Conservation (phyloP, 768 basidiomycete genomes). For the Thelephora ganbajun region DNA sequence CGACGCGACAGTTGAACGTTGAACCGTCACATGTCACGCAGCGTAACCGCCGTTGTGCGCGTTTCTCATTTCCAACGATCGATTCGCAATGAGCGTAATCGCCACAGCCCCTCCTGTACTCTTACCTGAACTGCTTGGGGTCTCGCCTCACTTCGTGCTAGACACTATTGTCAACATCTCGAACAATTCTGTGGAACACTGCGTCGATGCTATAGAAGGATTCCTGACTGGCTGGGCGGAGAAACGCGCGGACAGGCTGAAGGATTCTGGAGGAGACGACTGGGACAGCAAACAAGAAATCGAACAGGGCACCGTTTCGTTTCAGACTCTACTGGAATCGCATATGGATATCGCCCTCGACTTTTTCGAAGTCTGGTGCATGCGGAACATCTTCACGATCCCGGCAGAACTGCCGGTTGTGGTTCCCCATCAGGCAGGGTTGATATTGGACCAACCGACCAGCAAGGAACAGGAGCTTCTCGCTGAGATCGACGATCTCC, state of each 20-base stretch:
- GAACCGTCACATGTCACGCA: too few species aligned
- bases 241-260: slow-evolving; percentile 34
- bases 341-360: slow-evolving; percentile 88
- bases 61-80: too few species aligned
- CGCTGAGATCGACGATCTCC: slow-evolving; percentile 53
- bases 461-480: slow-evolving; percentile 47
- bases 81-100: slow-evolving; percentile 11
- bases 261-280: slow-evolving; percentile 21
- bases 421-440: slow-evolving; percentile 59
- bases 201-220: slow-evolving; percentile 68
- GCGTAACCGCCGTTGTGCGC: too few species aligned
- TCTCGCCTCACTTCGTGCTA: slow-evolving; percentile 71
- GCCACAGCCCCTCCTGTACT: slow-evolving; percentile 30
- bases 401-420: slow-evolving; percentile 56
- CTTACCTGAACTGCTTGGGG: slow-evolving; percentile 64
- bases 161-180: slow-evolving; percentile 81
- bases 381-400: slow-evolving; percentile 78
- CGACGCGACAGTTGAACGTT: too few species aligned
- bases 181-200: slow-evolving; percentile 64
- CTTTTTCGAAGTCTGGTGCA: slow-evolving; percentile 80
- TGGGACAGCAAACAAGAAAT: slow-evolving; percentile 57
- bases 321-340: slow-evolving; percentile 78
- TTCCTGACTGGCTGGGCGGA: slow-evolving; percentile 65
- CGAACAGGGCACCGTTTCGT: slow-evolving; percentile 69
- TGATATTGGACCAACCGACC: slow-evolving; percentile 49